Evolutionary conservation across 257 asterid genomes (phyloP), one percentile per base, ranked within the genome.

Genomic region (Solanum peruvianum): DNA sequence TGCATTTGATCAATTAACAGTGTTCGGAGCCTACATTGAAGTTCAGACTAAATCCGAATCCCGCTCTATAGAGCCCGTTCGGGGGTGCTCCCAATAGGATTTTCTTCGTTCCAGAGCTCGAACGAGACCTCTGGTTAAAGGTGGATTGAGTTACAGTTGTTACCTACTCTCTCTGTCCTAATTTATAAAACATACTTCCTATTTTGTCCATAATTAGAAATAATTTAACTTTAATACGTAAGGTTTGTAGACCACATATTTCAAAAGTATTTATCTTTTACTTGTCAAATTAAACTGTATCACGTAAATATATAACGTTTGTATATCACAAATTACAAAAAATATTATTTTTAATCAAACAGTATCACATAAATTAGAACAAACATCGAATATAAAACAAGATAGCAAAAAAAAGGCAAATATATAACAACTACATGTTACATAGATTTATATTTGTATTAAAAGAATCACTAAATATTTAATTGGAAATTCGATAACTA

Each of bases 391-490:
- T 20, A 35, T 20, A 0, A 35, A 18, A 39, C 16, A 21, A 25
- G 66, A 27, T 21, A 1, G 29, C 4, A 41, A 23, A 45, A 13
- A 47, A 5, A 37, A 1, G 20, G 11, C 45, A 71, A 71, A 58
- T n/a, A 64, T 75, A 9, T 3, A 2, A 9, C 83, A 12, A 84
- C 56, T 71, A 71, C 14, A 18, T 0, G 2, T 76, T n/a, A n/a
- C 31, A 25, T 44, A 47, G 16, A 72, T 9, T 37, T 1, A 35
- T 35, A 33, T 71, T 71, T 18, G 27, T 0, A 71, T 33, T 16
- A 16, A 1, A 21, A 1, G 0, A 0, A 0, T 64, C 0, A 64
- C 0, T 29, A 69, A 31, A 69, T 31, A 71, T 0, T 71, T 16
- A 71, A 18, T 8, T 70, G 14, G 14, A 2, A 72, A 72, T 1